Conservation (phyloP, 148 eudicot genomes). For the Chenopodium album region DNA sequence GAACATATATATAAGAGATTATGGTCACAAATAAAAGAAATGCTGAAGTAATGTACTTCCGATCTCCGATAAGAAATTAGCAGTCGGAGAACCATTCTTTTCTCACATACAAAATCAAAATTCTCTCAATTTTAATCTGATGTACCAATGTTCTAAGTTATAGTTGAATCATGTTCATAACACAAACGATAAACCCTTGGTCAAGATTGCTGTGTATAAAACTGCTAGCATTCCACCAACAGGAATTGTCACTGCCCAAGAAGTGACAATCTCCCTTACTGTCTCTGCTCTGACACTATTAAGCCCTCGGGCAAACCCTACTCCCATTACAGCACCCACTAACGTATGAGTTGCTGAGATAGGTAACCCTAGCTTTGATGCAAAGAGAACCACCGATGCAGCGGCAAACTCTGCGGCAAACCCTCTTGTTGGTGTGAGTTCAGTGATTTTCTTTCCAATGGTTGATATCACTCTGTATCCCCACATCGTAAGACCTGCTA, state of each 20-base stretch:
- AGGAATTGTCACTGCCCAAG: conserved; percentile 86
- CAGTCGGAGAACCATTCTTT: conserved; percentile 26
- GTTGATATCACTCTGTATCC: conserved; percentile 93
- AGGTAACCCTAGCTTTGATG: conserved; percentile 87
- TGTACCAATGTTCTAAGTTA: conserved; percentile 11
- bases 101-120: conserved; percentile 23
- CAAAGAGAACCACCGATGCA: conserved; percentile 83
- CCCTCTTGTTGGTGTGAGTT: conserved; percentile 85
- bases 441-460: conserved; percentile 93
- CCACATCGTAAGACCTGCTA: conserved; percentile 94
- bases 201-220: conserved; percentile 73
- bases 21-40: not conserved
- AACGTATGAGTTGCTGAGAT: conserved; percentile 94
- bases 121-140: conserved; percentile 20
- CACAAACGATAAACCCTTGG: conserved; percentile 54
- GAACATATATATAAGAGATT: not conserved
- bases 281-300: conserved; percentile 87
- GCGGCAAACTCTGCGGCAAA: conserved; percentile 99
- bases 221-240: conserved; percentile 69
- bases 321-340: conserved; percentile 98
- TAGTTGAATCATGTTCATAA: conserved; percentile 36
- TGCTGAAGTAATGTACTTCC: not conserved
- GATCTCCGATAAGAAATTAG: conserved; percentile 9
- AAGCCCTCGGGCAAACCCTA: conserved; percentile 91
- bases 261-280: conserved; percentile 74